Evolutionary conservation across 2,329 filamentous ascomycete species (phyloP), one percentile per base, ranked within the genome.

Genomic region (Leptographium procerum): DNA sequence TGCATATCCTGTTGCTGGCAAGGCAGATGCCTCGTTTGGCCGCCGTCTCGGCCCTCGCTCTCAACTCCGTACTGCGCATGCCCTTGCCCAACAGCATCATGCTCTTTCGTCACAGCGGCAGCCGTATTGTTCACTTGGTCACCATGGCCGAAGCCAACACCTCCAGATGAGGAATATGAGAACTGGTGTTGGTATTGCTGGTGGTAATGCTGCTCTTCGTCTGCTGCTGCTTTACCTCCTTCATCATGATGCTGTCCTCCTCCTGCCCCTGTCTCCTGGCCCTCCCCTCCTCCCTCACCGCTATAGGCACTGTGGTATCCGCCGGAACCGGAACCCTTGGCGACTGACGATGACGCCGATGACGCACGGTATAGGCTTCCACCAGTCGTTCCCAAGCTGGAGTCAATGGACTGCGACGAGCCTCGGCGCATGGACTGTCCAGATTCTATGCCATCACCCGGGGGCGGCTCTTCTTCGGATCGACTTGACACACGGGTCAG

Each of bases 161-260:
- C 36, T 28, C 33, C 22, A 28, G 36, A 55, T 29, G n/a, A 36
- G 9, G n/a, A 56, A 43, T 56, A 56, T 56, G 54, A 36, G 29
- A 56, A 56, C 28, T 56, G 54, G 19, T 48, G 28, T 34, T 56
- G 43, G 43, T 56, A 56, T 56, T 56, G 54, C 54, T 22, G 40
- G 40, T 48, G 40, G 54, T 56, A 56, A 43, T 56, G 54, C 40
- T 56, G 54, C 28, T 56, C 54, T 48, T 28, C 43, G 47, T 31
- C 43, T 31, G 40, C 40, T 19, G 40, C 13, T 52, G 3, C 34
- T 13, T 4, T 26, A n/a, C 4, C n/a, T 45, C 54, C 43, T 24
- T 50, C 54, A 16, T n/a, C 31, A 26, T n/a, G 19, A 52, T 28
- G 52, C 28, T n/a, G 52, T 22, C 40, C n/a, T 10, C n/a, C 29